These are phyloP conservation scores for Fallopia convolvulus DNA, from an alignment of 148 eudicot species.

Conservation along the genomic window DNA sequence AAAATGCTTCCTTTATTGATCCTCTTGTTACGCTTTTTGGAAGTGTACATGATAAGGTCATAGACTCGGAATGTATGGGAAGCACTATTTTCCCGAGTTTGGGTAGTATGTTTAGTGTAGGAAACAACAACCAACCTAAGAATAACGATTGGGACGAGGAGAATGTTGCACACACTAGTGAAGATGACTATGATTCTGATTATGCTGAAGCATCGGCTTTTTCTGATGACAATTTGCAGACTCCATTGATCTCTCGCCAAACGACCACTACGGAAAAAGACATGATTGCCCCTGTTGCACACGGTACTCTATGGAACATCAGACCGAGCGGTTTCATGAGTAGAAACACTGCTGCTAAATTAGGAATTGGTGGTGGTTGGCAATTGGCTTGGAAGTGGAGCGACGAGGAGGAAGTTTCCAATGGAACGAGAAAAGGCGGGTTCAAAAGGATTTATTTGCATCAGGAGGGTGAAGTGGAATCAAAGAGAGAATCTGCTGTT, in stretches of 20 bases:
- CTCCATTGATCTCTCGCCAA: slow-evolving; percentile 66
- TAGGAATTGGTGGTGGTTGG: slow-evolving; percentile 96
- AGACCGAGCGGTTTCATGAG: slow-evolving; percentile 26
- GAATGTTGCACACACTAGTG: slow-evolving; percentile 17
- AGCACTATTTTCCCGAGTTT: slow-evolving; percentile 63
- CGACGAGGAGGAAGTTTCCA: slow-evolving; percentile 36
- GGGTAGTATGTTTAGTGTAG: slow-evolving; percentile 65
- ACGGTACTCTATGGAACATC: no score
- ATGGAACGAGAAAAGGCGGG: slow-evolving; percentile 39
- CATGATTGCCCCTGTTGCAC: slow-evolving; percentile 4
- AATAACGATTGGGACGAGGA: slow-evolving; percentile 54
- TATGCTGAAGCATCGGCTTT: slow-evolving; percentile 25
- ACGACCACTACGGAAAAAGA: slow-evolving; percentile 15
- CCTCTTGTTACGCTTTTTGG: slow-evolving; percentile 74
- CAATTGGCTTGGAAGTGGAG: slow-evolving; percentile 58
- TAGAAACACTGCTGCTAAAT: slow-evolving; percentile 11
- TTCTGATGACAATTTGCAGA: slow-evolving; percentile 59
- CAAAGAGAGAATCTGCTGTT: no score
- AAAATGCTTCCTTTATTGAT: slow-evolving; percentile 36
- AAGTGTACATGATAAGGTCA: slow-evolving; percentile 69
- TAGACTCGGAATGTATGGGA: slow-evolving; percentile 56
- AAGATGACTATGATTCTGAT: slow-evolving; percentile 29
- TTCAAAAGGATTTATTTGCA: slow-evolving; percentile 69
- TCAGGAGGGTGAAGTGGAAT: slow-evolving; percentile 40
- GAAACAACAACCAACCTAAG: slow-evolving; percentile 28